These are phyloP conservation scores for Boletus reticuloceps DNA, from an alignment of 768 basidiomycete species.

Conservation along the genomic window DNA sequence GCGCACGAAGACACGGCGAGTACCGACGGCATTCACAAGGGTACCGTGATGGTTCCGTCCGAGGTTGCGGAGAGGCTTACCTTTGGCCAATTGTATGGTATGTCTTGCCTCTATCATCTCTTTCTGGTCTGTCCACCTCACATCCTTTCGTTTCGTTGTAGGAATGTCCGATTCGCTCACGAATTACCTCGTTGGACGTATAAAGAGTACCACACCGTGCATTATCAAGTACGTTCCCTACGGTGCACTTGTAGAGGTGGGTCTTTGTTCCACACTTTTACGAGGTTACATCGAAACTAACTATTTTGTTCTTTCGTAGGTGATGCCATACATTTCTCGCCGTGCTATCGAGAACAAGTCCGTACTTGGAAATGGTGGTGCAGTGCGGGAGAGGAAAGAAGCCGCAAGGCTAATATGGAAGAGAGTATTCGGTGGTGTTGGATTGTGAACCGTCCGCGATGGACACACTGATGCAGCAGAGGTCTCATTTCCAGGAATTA, in stretches of 20 bases:
- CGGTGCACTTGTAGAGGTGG: constrained; percentile 64
- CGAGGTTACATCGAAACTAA: neutral
- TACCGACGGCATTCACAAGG: constrained; percentile 17
- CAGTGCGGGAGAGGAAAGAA: constrained; percentile 37
- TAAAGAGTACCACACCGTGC: constrained; percentile 55
- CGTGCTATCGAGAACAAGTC: constrained; percentile 94
- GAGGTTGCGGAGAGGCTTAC: constrained; percentile 64
- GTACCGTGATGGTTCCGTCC: constrained; percentile 42
- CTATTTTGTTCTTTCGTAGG: constrained; percentile 36
- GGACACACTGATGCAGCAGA: neutral
- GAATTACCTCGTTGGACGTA: constrained; percentile 59
- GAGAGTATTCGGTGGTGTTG: constrained; percentile 30
- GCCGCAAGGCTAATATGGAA: constrained; percentile 28
- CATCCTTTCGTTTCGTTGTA: constrained; percentile 24
- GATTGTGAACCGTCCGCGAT: constrained; percentile 14
- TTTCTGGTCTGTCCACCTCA: neutral
- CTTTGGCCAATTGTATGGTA: constrained; percentile 84
- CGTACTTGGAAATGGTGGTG: constrained; percentile 71
- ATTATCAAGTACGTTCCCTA: constrained; percentile 86
- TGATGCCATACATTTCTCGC: constrained; percentile 87
- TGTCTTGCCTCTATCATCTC: neutral
- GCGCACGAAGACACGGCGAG: constrained; percentile 22
- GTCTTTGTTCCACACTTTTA: constrained; percentile 1
- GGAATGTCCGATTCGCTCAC: constrained; percentile 88
- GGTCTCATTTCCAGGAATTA: no score